Evolutionary conservation across 805 yeast species (phyloP), one percentile per base, ranked within the genome.

Genomic region (Candida sithepensis): DNA sequence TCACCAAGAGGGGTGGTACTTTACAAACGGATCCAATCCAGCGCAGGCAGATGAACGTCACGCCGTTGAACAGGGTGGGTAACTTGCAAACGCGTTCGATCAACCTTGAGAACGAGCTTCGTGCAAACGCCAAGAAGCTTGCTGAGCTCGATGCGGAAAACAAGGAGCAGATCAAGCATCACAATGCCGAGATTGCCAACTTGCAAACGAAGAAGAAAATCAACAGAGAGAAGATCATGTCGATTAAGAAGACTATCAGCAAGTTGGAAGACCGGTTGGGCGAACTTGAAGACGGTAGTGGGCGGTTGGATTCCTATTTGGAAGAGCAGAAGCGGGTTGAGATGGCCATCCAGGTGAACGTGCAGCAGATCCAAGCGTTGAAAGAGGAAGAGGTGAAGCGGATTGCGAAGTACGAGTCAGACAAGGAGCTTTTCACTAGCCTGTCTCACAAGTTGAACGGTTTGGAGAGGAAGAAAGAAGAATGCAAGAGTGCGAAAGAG

Each of bases 251-350:
- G 43, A 52, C 68, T 37, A 61, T 68, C 3, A 64, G 61, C 44
- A 65, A 69, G 26, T 50, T 73, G 3, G 68, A 66, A 34, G 61
- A 66, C 33, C 70, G 71, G 44, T 55, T 80, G 16, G 68, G 64
- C 18, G 82, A 77, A 19, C 67, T 73, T 44, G 73, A 71, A 8
- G 75, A 72, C 45, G 68, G 71, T 26, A 58, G 61, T 18, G 74
- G 75, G 5, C 71, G 61, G 53, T 57, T 67, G 24, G 64, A 64
- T 19, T 51, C 66, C 2, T 62, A 71, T 19, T 55, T 64, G 20
- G 65, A 64, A 12, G 70, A 72, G 47, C 64, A 61, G 26, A 65
- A 59, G 18, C 68, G 54, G 8, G 52, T 57, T 49, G 59, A 61
- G 37, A 56, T 59, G 16, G 70, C 66, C 50, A 59, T 68, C 42